Conservation (phyloP, 805 yeast genomes). For the Spencermartinsiella europaea region DNA sequence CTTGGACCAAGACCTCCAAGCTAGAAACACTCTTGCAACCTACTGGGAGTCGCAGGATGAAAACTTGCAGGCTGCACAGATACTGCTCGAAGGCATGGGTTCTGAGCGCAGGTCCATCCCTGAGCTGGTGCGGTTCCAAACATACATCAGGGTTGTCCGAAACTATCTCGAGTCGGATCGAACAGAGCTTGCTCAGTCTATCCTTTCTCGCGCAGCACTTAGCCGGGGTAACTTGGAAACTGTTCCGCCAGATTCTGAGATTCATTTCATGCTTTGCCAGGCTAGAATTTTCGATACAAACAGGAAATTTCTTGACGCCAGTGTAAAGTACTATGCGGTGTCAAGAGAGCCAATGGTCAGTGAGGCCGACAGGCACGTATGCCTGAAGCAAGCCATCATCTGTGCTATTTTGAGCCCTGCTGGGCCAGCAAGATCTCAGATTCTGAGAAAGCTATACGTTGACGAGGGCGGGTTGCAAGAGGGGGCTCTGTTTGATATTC, state of each 20-base stretch:
- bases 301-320: conserved; percentile 28
- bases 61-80: conserved; percentile 22
- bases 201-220: conserved; percentile 24
- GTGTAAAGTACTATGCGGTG: conserved; percentile 27
- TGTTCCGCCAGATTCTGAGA: conserved; percentile 14
- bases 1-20: conserved; percentile 23
- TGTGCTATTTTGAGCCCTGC: conserved; percentile 31
- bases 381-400: conserved; percentile 27
- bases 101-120: conserved; percentile 19
- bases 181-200: conserved; percentile 24
- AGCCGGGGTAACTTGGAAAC: conserved; percentile 14
- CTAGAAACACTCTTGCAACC: conserved; percentile 24
- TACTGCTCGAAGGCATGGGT: conserved; percentile 23
- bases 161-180: conserved; percentile 26
- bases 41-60: conserved; percentile 19
- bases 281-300: conserved; percentile 30
- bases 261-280: conserved; percentile 29
- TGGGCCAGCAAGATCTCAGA: conserved; percentile 28
- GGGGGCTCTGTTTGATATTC: conserved; percentile 14
- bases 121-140: conserved; percentile 21
- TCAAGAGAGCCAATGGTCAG: conserved; percentile 23
- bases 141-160: conserved; percentile 25
- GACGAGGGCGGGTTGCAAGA: conserved; percentile 25
- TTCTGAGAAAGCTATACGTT: conserved; percentile 23
- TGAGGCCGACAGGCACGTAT: conserved; percentile 22